phyloP scores from a whole-genome alignment of 805 yeast species.

The Trichomonascus vanleenenianus region DNA sequence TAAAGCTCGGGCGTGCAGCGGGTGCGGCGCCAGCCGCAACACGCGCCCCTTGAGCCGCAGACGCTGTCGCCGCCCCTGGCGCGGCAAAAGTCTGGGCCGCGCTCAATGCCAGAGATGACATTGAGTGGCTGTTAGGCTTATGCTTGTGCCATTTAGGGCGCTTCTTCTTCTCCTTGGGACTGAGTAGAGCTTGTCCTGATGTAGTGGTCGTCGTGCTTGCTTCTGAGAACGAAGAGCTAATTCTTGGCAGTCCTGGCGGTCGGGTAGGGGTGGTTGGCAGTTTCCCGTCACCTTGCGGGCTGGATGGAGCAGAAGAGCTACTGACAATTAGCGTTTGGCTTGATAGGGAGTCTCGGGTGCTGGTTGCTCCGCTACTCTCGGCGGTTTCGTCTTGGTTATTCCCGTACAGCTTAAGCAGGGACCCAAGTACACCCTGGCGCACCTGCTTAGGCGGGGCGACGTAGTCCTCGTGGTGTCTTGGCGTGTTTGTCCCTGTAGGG shows the following conservation, averaged over 20 bases:
- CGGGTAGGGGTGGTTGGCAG: not conserved
- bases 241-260: not conserved
- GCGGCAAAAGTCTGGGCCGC: constrained; percentile 20
- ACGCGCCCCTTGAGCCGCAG: not conserved
- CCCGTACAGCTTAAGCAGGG: constrained; percentile 60
- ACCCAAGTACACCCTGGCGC: constrained; percentile 79
- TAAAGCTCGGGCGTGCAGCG: constrained; percentile 4
- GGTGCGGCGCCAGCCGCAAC: not conserved
- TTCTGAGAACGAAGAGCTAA: no score
- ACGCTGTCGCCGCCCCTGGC: constrained; percentile 9
- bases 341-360: not conserved
- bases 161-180: not conserved
- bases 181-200: not conserved
- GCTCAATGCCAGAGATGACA: constrained; percentile 21
- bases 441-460: constrained; percentile 59
- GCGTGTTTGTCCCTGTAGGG: constrained; percentile 9
- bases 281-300: not conserved
- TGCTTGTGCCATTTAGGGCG: constrained; percentile 28
- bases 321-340: not conserved
- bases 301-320: no score
- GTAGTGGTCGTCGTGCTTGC: not conserved
- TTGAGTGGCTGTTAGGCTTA: constrained; percentile 17
- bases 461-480: constrained; percentile 31
- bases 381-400: constrained; percentile 16
- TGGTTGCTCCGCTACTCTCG: not conserved